Base-by-base conservation (phyloP, 2,329 filamentous ascomycete species). In the Diaporthe caulivora region DNA sequence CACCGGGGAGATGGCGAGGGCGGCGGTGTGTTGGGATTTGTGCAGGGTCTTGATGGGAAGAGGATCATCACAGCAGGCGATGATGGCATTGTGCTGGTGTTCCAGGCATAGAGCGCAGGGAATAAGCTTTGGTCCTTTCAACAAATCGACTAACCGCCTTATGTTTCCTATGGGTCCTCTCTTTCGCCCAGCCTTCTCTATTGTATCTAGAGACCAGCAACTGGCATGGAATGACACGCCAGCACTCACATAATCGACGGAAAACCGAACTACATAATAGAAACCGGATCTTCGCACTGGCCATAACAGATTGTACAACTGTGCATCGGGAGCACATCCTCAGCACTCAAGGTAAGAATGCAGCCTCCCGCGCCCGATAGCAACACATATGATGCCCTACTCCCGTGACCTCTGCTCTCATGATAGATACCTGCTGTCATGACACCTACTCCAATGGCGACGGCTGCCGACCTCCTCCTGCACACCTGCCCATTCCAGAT, bases 61-160 rank as follows among this genome's bases (percentile, higher is more conserved):
- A 88, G 92, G 76, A 87, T 98, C 64, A 89, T 98, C 6, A 98
- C 97, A 8, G 97, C 95, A 2, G 97, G 97, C 31, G 97, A 99
- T 84, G 97, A 99, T 80, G 89, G 90, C 9, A 82, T 94, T 34
- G 86, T 90, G 37, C 81, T 94, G 78, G 89, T 94, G 1, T 94
- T 94, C 81, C 90, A 92, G 81, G 86, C 87, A 54, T 88, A 81
- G 31, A 69, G 3, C 9, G 26, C 29, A 31, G 34, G 29, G 10
- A 13, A 11, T 8, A 24, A 31, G n/a, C 4, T 10, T 24, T 4
- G 17, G 42, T n/a, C 44, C 7, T 13, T 40, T 24, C 21, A 26
- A 42, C 8, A 37, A 31, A 24, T 24, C 18, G 18, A 42, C 18
- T 21, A 31, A 21, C 15, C 37, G 13, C 10, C 51, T 18, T 26